These are phyloP conservation scores for Gardenia jasminoides DNA, from an alignment of 257 asterid genomes.

Conservation along the genomic window DNA sequence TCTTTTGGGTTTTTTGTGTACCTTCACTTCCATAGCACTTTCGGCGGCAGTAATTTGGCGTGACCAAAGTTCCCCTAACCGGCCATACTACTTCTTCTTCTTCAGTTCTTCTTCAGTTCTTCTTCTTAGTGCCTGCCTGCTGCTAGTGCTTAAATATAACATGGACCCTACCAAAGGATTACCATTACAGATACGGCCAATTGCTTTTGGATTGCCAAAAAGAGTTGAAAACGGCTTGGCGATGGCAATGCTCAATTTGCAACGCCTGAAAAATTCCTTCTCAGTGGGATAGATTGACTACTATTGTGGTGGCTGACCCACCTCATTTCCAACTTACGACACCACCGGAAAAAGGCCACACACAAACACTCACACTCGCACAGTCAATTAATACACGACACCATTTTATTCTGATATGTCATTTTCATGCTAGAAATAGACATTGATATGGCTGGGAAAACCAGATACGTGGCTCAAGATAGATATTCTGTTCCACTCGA, in stretches of 20 bases:
- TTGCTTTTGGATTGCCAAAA: neutral
- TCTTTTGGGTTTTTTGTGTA: neutral
- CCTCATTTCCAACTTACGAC: neutral
- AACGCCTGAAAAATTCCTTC: neutral
- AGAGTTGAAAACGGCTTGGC: neutral
- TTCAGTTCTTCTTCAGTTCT: too few relatives aligned
- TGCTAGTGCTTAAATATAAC: neutral
- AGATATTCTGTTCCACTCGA: neutral
- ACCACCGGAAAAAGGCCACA: neutral
- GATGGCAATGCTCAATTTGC: neutral
- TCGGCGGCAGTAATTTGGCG: neutral
- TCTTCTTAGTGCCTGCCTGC: neutral
- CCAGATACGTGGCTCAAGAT: neutral
- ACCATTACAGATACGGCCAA: too few relatives aligned
- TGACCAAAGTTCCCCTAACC: neutral
- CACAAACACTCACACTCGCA: neutral
- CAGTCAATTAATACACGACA: neutral
- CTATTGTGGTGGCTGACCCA: conserved; percentile 1
- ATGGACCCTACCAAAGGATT: neutral
- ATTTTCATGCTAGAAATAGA: too few relatives aligned
- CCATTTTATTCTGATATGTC: too few relatives aligned
- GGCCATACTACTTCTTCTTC: neutral
- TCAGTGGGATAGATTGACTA: neutral
- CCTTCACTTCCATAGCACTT: neutral
- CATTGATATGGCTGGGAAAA: neutral